Conservation (phyloP, 2,329 filamentous ascomycete species). For the Colletotrichum scovillei region DNA sequence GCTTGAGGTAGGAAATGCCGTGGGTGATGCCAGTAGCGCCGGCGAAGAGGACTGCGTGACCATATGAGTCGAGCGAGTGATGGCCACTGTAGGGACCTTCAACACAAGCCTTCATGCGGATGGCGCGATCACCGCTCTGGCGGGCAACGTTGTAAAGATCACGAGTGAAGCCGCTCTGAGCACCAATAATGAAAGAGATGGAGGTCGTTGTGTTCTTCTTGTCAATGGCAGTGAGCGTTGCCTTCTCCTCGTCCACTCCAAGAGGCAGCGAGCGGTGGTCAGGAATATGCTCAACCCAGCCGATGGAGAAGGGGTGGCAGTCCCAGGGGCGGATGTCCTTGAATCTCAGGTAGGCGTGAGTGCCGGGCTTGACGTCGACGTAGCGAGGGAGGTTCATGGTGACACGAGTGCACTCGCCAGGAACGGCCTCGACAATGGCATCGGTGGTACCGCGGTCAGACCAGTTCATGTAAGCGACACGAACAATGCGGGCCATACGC, state of each 20-base stretch:
- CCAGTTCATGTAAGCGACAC: conserved; percentile 75
- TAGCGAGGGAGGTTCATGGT: conserved; percentile 77
- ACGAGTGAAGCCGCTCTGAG: conserved; percentile 89
- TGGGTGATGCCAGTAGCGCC: conserved; percentile 96
- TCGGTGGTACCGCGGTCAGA: conserved; percentile 68
- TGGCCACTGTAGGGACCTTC: conserved; percentile 92
- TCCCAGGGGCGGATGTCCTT: conserved; percentile 75
- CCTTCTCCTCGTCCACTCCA: conserved; percentile 48
- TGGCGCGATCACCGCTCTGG: conserved; percentile 59
- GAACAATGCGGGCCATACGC: conserved; percentile 70
- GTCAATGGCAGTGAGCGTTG: conserved; percentile 48
- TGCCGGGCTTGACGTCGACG: conserved; percentile 74
- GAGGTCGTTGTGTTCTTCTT: conserved; percentile 59
- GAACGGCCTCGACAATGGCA: conserved; percentile 74
- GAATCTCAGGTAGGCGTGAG: conserved; percentile 81
- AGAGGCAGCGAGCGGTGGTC: conserved; percentile 48
- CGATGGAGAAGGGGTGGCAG: conserved; percentile 82
- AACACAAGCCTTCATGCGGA: conserved; percentile 78
- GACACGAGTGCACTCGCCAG: conserved; percentile 76
- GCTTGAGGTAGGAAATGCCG: conserved; percentile 87
- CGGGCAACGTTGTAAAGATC: conserved; percentile 79
- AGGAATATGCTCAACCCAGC: conserved; percentile 73
- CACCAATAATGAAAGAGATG: conserved; percentile 87
- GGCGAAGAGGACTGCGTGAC: conserved; percentile 89
- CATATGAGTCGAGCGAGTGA: conserved; percentile 90